Evolutionary conservation across 352 stramenopile species (phyloP).

Genomic region (Phytophthora pinifolia): DNA sequence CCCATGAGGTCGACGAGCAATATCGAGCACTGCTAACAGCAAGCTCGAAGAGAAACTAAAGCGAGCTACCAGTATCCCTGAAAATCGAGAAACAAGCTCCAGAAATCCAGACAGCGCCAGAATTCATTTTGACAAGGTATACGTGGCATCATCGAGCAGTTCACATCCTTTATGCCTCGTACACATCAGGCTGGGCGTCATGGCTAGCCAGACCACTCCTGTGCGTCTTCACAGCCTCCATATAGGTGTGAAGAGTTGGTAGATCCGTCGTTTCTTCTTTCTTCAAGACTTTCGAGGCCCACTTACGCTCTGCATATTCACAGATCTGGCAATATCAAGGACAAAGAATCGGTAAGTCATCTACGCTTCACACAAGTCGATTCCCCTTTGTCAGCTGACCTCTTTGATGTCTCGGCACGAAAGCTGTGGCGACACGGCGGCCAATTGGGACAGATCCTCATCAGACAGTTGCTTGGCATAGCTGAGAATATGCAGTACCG

Average conservation of each 20-base stretch:
- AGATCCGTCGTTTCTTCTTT: slow-evolving; percentile 79
- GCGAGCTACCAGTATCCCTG: no score
- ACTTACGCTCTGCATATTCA: slow-evolving; percentile 92
- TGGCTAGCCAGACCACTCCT: slow-evolving; percentile 46
- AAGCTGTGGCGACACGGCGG: slow-evolving; percentile 75
- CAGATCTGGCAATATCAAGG: slow-evolving; percentile 60
- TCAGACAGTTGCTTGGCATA: slow-evolving; percentile 89
- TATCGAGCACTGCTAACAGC: slow-evolving; percentile 40
- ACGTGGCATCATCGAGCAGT: no score
- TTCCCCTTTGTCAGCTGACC: slow-evolving; percentile 28
- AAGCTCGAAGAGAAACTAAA: slow-evolving; percentile 3
- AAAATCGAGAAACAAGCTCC: no score
- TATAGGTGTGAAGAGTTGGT: slow-evolving; percentile 66
- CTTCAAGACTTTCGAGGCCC: slow-evolving; percentile 89
- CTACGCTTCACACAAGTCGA: slow-evolving; percentile 2
- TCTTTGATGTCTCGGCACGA: slow-evolving; percentile 95
- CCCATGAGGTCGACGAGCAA: slow-evolving; percentile 37
- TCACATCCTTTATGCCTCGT: slow-evolving; percentile 41
- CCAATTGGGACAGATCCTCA: slow-evolving; percentile 78
- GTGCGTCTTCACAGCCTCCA: slow-evolving; percentile 76
- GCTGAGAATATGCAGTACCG: slow-evolving; percentile 25
- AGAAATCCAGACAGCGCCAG: no score
- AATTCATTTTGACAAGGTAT: no score
- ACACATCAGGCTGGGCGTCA: slow-evolving; percentile 44
- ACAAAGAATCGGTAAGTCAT: not conserved